Conservation (phyloP, 177 flowering plant genomes). For the Tripterygium wilfordii region DNA sequence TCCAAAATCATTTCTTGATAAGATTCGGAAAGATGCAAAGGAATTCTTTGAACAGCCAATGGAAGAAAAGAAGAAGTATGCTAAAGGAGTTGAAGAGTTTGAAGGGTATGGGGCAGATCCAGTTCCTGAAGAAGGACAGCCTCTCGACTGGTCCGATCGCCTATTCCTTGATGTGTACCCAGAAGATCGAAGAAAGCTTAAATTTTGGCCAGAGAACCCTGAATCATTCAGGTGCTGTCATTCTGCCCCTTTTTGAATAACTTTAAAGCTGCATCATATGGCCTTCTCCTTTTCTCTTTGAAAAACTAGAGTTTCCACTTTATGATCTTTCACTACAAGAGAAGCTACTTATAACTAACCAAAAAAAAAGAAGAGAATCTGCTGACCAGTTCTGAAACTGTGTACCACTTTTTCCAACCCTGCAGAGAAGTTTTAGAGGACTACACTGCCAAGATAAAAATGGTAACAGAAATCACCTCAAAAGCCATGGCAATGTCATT, state of each 20-base stretch:
- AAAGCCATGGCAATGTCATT: constrained; percentile 37
- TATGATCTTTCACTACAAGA: too few species aligned
- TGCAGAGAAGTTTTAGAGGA: constrained; percentile 27
- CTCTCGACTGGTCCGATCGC: constrained; percentile 53
- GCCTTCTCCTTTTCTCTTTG: too few species aligned
- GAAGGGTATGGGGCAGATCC: constrained; percentile 46
- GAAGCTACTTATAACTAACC: too few species aligned
- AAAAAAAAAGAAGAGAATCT: too few species aligned
- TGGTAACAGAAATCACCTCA: constrained; percentile 13
- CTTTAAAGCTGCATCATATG: too few species aligned
- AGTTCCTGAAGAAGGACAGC: constrained; percentile 27
- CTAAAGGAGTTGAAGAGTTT: constrained; percentile 14
- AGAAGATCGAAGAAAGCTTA: constrained; percentile 24
- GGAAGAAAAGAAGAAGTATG: constrained; percentile 22
- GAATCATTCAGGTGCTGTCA: constrained; percentile 22
- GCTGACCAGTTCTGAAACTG: too few species aligned
- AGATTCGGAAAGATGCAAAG: constrained; percentile 13
- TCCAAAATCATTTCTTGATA: constrained; percentile 20
- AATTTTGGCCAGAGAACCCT: constrained; percentile 50
- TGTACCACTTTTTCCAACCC: background rate
- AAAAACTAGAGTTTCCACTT: too few species aligned
- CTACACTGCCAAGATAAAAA: constrained; percentile 18
- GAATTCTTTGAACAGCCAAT: constrained; percentile 30
- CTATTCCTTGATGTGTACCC: constrained; percentile 36
- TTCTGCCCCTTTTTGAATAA: background rate